Conservation (phyloP, 2,329 filamentous ascomycete species). For the Torrubiellomyces zombiae region DNA sequence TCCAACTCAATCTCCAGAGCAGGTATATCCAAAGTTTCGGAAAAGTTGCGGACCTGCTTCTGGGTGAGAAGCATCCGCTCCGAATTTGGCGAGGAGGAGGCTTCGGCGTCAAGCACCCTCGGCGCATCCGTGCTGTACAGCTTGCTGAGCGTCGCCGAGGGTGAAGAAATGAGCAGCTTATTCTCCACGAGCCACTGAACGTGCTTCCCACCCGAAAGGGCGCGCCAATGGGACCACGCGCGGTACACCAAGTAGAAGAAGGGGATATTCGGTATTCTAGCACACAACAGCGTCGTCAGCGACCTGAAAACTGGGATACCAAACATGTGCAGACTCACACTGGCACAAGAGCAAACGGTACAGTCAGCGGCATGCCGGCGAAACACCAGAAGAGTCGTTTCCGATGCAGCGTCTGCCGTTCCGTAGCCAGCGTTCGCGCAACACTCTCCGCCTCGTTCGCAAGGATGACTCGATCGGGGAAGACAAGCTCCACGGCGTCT, state of each 20-base stretch:
- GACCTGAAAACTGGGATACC: not conserved
- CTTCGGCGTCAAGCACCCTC: constrained; percentile 6
- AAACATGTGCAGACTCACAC: constrained; percentile 41
- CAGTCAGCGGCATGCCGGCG: constrained; percentile 64
- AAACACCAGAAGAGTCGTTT: constrained; percentile 67
- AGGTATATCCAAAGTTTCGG: constrained; percentile 47
- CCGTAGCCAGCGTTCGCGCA: constrained; percentile 57
- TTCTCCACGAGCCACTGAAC: constrained; percentile 66
- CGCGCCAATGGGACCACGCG: constrained; percentile 83
- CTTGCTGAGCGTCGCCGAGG: constrained; percentile 54
- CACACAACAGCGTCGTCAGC: constrained; percentile 1
- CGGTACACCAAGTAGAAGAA: constrained; percentile 94
- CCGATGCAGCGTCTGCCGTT: constrained; percentile 64
- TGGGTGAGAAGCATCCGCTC: constrained; percentile 28
- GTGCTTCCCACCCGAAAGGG: constrained; percentile 69
- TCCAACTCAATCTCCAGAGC: constrained; percentile 59
- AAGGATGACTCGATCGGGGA: constrained; percentile 54
- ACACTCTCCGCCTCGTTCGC: constrained; percentile 44
- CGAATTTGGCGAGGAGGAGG: constrained; percentile 6
- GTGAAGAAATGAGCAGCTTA: constrained; percentile 47
- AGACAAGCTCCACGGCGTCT: constrained; percentile 57
- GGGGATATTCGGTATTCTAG: constrained; percentile 79
- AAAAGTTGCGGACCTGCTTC: constrained; percentile 38
- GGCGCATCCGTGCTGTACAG: constrained; percentile 40
- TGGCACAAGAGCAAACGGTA: constrained; percentile 70